Conservation (phyloP, 2,329 filamentous ascomycete species). For the Aspergillus alliaceus region DNA sequence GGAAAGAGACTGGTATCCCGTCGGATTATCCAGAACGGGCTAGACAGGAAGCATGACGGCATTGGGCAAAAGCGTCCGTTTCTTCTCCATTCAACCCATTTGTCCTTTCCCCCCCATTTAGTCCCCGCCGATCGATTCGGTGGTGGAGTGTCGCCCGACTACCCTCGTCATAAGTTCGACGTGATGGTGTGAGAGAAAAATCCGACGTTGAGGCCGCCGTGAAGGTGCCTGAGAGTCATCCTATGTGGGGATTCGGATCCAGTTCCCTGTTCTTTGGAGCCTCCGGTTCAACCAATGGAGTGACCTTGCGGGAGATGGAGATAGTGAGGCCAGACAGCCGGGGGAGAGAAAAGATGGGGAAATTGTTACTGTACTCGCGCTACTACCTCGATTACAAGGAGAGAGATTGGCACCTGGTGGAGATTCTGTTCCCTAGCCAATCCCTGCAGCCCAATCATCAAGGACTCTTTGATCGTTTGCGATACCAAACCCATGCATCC, state of each 20-base stretch:
- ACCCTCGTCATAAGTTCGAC: conserved; percentile 5
- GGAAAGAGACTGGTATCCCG: not conserved
- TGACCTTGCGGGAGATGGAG: not conserved
- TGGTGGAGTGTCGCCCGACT: not conserved
- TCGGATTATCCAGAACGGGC: conserved; percentile 21
- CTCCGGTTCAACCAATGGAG: conserved; percentile 1
- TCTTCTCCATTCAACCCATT: conserved; percentile 1
- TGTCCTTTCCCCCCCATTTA: not conserved
- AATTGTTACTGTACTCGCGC: not conserved
- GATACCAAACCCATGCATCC: not conserved
- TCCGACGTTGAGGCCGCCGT: not conserved
- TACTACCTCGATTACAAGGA: conserved; percentile 19
- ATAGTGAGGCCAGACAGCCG: not conserved
- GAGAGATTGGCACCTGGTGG: conserved; percentile 12
- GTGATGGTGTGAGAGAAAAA: not conserved
- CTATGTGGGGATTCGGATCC: conserved; percentile 5
- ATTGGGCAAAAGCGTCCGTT: conserved; percentile 7
- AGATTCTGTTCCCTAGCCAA: not conserved
- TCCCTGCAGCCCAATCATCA: not conserved
- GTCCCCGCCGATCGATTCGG: conserved; percentile 4
- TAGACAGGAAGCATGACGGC: conserved; percentile 17
- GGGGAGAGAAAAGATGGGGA: conserved; percentile 7
- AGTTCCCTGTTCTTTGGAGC: not conserved
- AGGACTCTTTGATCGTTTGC: not conserved
- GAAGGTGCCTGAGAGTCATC: conserved; percentile 2